Base-by-base conservation (phyloP, 768 basidiomycete species). In the Amyloporia xantha region DNA sequence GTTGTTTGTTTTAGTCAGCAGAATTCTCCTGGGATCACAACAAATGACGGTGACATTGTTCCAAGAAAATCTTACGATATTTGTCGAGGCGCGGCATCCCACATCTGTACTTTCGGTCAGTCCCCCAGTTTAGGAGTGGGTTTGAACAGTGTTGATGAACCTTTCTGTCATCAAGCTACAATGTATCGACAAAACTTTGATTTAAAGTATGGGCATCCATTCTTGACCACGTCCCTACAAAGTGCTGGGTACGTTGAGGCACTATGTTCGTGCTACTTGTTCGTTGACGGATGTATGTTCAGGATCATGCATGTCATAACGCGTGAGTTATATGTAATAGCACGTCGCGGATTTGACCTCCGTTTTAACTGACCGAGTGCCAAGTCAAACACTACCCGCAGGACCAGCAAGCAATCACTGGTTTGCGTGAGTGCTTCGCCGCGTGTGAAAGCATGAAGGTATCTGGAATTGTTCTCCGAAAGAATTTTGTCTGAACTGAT, bases 241-340 rank as follows among this genome's bases (percentile, higher is more conserved):
- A 77, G 76, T 54, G 80, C 86, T 48, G 81, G 83, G 86, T 89
- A 63, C 57, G 85, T 53, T 9, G 41, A 53, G 12, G n/a, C 44
- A 33, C 9, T 17, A n/a, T n/a, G n/a, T n/a, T 5, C 23, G 23
- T 13, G n/a, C 36, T 36, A 17, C 2, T 4, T 35, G n/a, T 48
- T 4, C 28, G 23, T 21, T 13, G 19, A 33, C 27, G 47, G 49
- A 59, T 53, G 48, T 52, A 40, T 52, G 12, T n/a, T 4, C 19
- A 88, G 87, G 23, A 83, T 89, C 53, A 85, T 88, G 85, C 85
- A 89, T 58, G 74, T 87, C 39, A 66, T 85, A 54, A 84, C 83
- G 11, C 60, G 87, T 86, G 63, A 51, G 44, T 27, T 23, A 20
- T 30, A 9, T 43, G 23, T 12, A 21, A 9, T 12, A 25, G 41